phyloP scores from a whole-genome alignment of 345 rosid genomes.

The Theobroma cacao region DNA sequence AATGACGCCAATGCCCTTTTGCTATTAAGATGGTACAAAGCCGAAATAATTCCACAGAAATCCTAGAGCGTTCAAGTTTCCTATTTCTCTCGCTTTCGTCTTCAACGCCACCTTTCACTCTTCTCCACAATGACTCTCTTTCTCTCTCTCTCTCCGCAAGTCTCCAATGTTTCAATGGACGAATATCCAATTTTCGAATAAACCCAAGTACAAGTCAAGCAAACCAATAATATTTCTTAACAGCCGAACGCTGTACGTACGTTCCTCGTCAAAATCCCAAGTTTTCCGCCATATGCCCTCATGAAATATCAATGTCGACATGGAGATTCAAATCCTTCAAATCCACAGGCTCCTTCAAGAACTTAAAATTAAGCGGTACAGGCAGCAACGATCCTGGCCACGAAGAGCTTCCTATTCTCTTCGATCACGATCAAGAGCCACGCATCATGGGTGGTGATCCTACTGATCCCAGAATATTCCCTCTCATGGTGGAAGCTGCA shows the following conservation, averaged over 20 bases:
- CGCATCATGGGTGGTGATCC: constrained; percentile 14
- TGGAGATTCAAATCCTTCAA: constrained; percentile 46
- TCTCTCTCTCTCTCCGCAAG: neutral
- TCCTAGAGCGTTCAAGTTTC: neutral
- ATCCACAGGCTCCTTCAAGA: constrained; percentile 39
- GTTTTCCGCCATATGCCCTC: neutral
- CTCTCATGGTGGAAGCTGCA: neutral
- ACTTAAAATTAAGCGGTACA: constrained; percentile 17
- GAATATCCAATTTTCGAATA: neutral
- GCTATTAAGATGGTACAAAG: no score
- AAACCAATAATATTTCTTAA: neutral
- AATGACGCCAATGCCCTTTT: neutral
- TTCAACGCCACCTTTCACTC: constrained; percentile 14
- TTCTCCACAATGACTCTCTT: neutral
- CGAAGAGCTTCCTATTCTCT: constrained; percentile 61
- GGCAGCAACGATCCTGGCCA: constrained; percentile 17
- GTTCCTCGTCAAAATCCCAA: neutral
- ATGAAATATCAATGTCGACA: neutral
- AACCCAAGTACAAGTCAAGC: neutral
- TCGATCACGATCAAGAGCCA: constrained; percentile 20
- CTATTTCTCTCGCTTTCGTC: neutral
- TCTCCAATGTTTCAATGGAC: neutral
- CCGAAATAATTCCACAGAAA: neutral
- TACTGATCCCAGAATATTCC: neutral
- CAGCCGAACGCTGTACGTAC: no score